Base-by-base conservation (phyloP, 129 eudicot genomes). In the Smallanthus sonchifolius region DNA sequence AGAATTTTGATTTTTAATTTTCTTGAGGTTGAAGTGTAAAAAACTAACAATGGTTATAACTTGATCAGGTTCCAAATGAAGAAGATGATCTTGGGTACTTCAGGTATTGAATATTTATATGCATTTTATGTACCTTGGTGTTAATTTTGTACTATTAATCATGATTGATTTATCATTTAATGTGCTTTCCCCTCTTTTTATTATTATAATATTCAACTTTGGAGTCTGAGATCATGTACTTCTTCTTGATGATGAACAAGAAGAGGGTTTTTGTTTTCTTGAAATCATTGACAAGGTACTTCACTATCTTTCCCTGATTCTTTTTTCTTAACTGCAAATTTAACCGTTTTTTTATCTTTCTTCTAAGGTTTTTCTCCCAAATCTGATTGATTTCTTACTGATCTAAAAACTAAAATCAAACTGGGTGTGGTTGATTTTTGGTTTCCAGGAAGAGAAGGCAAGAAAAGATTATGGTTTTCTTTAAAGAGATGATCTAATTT, bases 151-250 rank as follows among this genome's bases (percentile, higher is more conserved):
- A 74, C 78, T 63, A 63, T 74, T 47, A 47, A 63, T 47, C 38
- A 73, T 32, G 77, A 73, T 73, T 74, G 78, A 73, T 45, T 61
- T 42, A 44, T 73, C 61, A 74, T 74, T 74, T 74, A 75, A 47
- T 75, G 74, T 67, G 74, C n/a, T 76, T 39, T 67, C 3, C 14
- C 67, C 28, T 49, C 39, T 35, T 52, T 24, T 64, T 59, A 59
- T 43, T 69, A 59, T 42, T 60, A 69, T 48, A 69, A 60, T 78
- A 78, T 60, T 69, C 61, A 37, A 32, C 77, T 78, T 78, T 70
- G 82, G 77, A 78, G 77, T 78, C 61, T 38, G 76, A 77, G 62
- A 43, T 74, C 32, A 4, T 77, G 82, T 77, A 70, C 76, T 77
- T 77, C 6, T 70, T 77, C 75, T 38, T 70, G 76, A 19, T 78